A percentile compares a stretch with the other conserved stretches of the same genome.
Evolutionary conservation across 345 rosid species (phyloP).

Genomic region (Lagerstroemia speciosa): DNA sequence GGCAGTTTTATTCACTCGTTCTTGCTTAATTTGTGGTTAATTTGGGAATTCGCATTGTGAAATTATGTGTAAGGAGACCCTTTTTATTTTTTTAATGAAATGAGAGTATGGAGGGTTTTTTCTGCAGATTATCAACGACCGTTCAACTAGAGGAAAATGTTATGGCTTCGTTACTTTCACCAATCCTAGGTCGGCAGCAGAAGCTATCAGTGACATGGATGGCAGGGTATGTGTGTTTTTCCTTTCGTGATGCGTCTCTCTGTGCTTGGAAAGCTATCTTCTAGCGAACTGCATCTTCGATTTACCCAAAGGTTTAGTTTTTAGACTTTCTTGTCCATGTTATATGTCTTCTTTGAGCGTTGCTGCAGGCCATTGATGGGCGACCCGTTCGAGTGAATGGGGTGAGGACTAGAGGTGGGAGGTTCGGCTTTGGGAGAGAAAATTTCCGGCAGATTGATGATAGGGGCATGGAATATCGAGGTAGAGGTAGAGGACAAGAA

Average conservation of each 20-base stretch:
- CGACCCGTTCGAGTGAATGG: slow-evolving; percentile 72
- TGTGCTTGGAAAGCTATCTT: neutral
- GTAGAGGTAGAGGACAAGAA: slow-evolving; percentile 37
- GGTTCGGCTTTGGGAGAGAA: slow-evolving; percentile 35
- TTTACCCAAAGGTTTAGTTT: neutral
- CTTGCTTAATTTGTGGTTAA: neutral
- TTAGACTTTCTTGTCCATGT: neutral
- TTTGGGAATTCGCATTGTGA: neutral
- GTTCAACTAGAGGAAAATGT: slow-evolving; percentile 63
- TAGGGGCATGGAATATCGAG: slow-evolving; percentile 22
- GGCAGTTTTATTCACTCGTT: neutral
- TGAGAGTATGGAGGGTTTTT: neutral
- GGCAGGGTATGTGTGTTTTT: slow-evolving; percentile 51
- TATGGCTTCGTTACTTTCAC: slow-evolving; percentile 77
- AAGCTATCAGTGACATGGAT: slow-evolving; percentile 79
- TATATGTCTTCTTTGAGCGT: slow-evolving; percentile 12
- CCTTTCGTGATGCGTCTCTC: neutral
- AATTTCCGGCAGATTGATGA: slow-evolving; percentile 24
- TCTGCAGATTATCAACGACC: slow-evolving; percentile 66
- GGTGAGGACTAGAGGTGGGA: slow-evolving; percentile 61
- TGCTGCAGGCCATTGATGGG: slow-evolving; percentile 57
- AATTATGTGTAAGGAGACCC: neutral
- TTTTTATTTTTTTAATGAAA: neutral
- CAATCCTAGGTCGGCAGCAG: slow-evolving; percentile 65
- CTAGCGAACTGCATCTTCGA: neutral